Evolutionary conservation across 2,329 filamentous ascomycete genomes (phyloP), one percentile per base, ranked within the genome.

Genomic region (Thermomyces lanuginosus): DNA sequence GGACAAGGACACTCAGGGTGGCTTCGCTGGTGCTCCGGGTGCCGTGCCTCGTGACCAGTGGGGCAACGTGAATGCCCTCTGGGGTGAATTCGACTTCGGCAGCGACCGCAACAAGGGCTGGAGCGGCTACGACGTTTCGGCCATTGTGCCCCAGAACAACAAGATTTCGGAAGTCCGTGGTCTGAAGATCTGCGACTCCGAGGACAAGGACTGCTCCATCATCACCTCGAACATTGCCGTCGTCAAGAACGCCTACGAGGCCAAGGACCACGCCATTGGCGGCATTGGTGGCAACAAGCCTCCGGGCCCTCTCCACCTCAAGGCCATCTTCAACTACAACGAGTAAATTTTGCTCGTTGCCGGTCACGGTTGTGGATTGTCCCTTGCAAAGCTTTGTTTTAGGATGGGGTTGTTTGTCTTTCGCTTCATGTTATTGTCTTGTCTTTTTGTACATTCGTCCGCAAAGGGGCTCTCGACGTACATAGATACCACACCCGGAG

Each of bases 121-220:
- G 42, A 47, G 48, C 31, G 45, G 48, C 34, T 56, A 48, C 41
- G 53, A 56, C 26, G 52, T 55, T n/a, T 56, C 53, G 24, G 44
- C 42, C 29, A 56, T 56, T 31, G 38, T 45, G 29, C 49, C 48
- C 16, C 32, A 53, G 39, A 26, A 33, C 13, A 37, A 43, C 30
- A 29, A 32, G 9, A 9, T 39, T 18, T 36, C 54, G 25, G 41
- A 50, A 38, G 29, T 16, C 28, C 31, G 25, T 17, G 52, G 51
- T 26, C 53, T 56, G 49, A 39, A 40, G 31, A 52, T 56, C 27
- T 53, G 48, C 31, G 35, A 40, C 27, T 40, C 42, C 36, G 10
- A 19, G 12, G 39, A 39, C 17, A 24, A 28, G 4, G 28, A 32
- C 26, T 54, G 50, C 43, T 55, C 51, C 8, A 30, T 28, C 33